Conservation (phyloP, 768 basidiomycete genomes). For the Amanita muscaria region DNA sequence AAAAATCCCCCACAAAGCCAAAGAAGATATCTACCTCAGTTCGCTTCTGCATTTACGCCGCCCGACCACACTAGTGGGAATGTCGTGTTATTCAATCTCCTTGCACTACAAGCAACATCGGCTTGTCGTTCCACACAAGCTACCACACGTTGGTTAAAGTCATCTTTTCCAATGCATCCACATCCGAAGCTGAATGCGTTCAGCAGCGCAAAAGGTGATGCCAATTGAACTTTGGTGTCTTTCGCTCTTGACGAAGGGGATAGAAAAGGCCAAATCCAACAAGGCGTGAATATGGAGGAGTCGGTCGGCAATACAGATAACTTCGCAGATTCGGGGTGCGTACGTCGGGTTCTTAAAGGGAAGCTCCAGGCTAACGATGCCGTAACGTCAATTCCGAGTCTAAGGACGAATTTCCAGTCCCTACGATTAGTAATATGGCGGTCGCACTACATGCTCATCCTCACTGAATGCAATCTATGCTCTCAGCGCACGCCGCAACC, state of each 20-base stretch:
- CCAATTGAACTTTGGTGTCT: background rate
- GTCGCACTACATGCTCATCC: slow-evolving; percentile 71
- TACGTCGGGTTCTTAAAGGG: background rate
- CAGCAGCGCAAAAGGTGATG: slow-evolving; percentile 20
- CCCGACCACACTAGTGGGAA: background rate
- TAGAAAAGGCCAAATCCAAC: slow-evolving; percentile 37
- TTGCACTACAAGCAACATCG: background rate
- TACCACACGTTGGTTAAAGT: background rate
- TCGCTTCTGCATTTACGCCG: slow-evolving; percentile 4
- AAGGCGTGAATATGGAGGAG: slow-evolving; percentile 81
- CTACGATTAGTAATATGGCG: slow-evolving; percentile 61
- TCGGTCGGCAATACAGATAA: slow-evolving; percentile 92
- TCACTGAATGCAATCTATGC: slow-evolving; percentile 81
- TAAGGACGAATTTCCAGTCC: slow-evolving; percentile 79
- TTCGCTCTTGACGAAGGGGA: too few species aligned
- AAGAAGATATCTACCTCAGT: slow-evolving; percentile 4
- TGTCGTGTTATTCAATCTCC: slow-evolving; percentile 3
- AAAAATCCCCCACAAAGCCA: background rate
- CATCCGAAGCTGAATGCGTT: background rate
- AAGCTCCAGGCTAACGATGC: background rate
- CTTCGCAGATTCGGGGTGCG: slow-evolving; percentile 95
- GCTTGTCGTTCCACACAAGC: background rate
- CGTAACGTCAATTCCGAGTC: slow-evolving; percentile 84
- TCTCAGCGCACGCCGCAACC: slow-evolving; percentile 51
- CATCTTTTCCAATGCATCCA: background rate